Evolutionary conservation across 257 asterid species (phyloP).

Genomic region (Solanum clarkiae): DNA sequence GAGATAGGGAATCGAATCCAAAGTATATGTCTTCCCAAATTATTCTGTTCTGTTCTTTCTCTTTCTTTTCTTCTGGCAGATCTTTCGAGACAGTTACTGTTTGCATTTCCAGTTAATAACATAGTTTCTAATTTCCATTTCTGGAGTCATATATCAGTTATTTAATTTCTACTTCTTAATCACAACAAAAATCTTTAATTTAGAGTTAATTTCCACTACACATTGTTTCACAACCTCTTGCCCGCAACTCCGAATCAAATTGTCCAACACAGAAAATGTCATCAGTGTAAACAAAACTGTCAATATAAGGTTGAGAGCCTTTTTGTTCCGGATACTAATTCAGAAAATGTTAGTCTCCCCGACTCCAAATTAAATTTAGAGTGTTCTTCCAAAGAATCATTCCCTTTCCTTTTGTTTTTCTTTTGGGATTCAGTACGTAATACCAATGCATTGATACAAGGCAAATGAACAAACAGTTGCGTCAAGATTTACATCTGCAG

Average conservation of each 20-base stretch:
- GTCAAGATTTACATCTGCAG: not conserved
- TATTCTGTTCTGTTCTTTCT: no score
- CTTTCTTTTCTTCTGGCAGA: no score
- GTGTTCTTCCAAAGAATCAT: not conserved
- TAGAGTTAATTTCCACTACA: not conserved
- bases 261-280: not conserved
- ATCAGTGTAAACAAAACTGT: not conserved
- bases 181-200: not conserved
- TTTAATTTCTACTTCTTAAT: not conserved
- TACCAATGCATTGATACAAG: not conserved
- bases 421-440: not conserved
- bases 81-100: no score
- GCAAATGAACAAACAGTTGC: not conserved
- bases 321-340: not conserved
- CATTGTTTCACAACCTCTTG: not conserved
- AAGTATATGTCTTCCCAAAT: no score
- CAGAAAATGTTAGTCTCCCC: not conserved
- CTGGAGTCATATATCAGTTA: not conserved
- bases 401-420: not conserved
- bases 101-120: not conserved
- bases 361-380: not conserved
- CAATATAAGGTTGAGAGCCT: not conserved
- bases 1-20: no score
- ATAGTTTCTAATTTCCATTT: not conserved
- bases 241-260: not conserved